Base-by-base conservation (phyloP, 306 rosid species). In the Glycyrrhiza uralensis region DNA sequence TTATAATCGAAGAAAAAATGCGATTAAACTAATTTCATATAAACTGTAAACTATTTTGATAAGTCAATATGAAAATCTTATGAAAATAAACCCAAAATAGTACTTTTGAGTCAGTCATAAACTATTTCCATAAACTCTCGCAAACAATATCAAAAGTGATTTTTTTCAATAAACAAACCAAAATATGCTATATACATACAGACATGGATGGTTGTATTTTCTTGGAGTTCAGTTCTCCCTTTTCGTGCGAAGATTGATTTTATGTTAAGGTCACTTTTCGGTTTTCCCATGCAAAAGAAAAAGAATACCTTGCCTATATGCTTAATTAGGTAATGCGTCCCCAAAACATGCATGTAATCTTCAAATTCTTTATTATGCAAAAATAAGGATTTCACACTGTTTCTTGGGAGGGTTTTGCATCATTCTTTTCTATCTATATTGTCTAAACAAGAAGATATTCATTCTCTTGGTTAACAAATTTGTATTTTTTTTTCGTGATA, bases 201-300 rank as follows among this genome's bases (percentile, higher is more conserved):
- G 75, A 30, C 18, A n/a, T n/a, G 1, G 1, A 1, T 26, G 30
- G 9, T 38, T 74, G 11, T 26, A 71, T 46, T 82, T 78, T 64
- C 86, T 78, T 78, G 52, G 0, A 39, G 29, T 57, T 20, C 19
- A 30, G 47, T 71, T 69, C 66, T 69, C 56, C 32, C 58, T 63
- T 82, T 73, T 80, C 77, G n/a, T 75, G 80, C 58, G 50, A 51
- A 42, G 36, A 29, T 74, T 74, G 80, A 26, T n/a, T 66, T 80
- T 52, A 12, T 45, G 66, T 41, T 8, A 10, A 36, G 49, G 17
- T 54, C 7, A 35, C 4, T n/a, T n/a, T n/a, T 47, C 69, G 9
- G 26, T 71, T 78, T 56, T 9, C 72, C 36, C 3, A 39, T 70
- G 42, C 60, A 62, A 51, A 32, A 78, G 23, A 78, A 32, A 15